These are phyloP conservation scores for Podaxis sp. DNA, from an alignment of 768 basidiomycete genomes.

Conservation along the genomic window DNA sequence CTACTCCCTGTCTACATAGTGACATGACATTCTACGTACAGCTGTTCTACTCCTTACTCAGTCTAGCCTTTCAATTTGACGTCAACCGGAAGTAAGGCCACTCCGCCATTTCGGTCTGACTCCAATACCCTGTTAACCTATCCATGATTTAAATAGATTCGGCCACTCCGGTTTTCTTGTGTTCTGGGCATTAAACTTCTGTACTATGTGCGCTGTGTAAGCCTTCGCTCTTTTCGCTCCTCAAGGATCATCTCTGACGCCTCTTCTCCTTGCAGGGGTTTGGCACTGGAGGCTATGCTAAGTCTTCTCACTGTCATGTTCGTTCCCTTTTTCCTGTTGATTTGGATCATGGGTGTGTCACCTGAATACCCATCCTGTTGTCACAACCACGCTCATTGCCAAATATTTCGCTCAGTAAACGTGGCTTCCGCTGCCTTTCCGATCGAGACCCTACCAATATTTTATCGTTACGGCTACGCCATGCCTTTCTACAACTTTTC, in stretches of 20 bases:
- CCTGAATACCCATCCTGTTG: neutral
- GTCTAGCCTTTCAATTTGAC: constrained; percentile 55
- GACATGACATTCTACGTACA: constrained; percentile 17
- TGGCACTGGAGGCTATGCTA: constrained; percentile 56
- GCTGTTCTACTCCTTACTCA: constrained; percentile 57
- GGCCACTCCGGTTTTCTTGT: constrained; percentile 51
- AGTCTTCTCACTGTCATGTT: constrained; percentile 49
- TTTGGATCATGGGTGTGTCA: constrained; percentile 57
- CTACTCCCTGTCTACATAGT: neutral
- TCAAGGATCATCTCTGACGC: neutral
- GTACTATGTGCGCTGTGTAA: constrained; percentile 53
- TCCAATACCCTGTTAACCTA: neutral
- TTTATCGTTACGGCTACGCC: constrained; percentile 59
- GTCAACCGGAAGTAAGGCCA: constrained; percentile 41
- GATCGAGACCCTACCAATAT: constrained; percentile 42
- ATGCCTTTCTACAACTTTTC: constrained; percentile 65
- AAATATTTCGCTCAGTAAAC: constrained; percentile 35
- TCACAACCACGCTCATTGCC: neutral
- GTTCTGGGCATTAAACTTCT: constrained; percentile 65
- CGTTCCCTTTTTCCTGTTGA: constrained; percentile 56
- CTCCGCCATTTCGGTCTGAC: neutral
- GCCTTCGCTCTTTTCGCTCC: constrained; percentile 16
- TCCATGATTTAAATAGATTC: constrained; percentile 27
- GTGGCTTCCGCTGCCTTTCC: constrained; percentile 55
- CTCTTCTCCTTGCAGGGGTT: constrained; percentile 34